Evolutionary conservation across 2,329 filamentous ascomycete genomes (phyloP).

Genomic region (Penicillium sp.): DNA sequence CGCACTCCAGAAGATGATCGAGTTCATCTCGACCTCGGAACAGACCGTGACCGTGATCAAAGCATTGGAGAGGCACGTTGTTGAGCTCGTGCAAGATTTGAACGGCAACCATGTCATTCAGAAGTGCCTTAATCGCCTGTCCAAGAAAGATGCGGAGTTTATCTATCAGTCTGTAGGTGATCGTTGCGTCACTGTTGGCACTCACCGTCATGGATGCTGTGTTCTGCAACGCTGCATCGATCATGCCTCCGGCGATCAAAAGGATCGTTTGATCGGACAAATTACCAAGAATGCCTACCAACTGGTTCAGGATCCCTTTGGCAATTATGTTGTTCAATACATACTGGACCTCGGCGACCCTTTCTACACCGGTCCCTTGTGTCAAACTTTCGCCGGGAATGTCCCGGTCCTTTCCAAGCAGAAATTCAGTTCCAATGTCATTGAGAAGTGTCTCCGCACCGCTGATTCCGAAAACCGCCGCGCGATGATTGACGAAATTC

Average conservation of each 20-base stretch:
- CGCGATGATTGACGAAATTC: conserved; percentile 82
- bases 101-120: conserved; percentile 99
- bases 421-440: conserved; percentile 99
- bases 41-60: conserved; percentile 88
- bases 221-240: conserved; percentile 98
- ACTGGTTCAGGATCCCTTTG: conserved; percentile 94
- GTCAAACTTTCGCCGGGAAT: conserved; percentile 76
- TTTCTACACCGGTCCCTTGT: conserved; percentile 85
- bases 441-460: conserved; percentile 93
- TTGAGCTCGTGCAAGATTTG: conserved; percentile 92
- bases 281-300: conserved; percentile 88
- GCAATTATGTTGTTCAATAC: conserved; percentile 98
- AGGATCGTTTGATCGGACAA: conserved; percentile 79
- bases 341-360: conserved; percentile 92
- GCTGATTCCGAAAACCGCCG: conserved; percentile 75
- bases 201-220: conserved; percentile 96
- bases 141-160: conserved; percentile 83
- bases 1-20: conserved; percentile 99
- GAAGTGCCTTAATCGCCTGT: conserved; percentile 96
- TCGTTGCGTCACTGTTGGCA: conserved; percentile 88
- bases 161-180: conserved; percentile 93
- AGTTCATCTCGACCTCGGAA: conserved; percentile 83
- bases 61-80: conserved; percentile 80
- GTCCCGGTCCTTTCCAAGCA: conserved; percentile 78
- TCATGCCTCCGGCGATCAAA: conserved; percentile 88